These are phyloP conservation scores for Acacia confusa DNA, from an alignment of 306 rosid genomes.

Conservation along the genomic window DNA sequence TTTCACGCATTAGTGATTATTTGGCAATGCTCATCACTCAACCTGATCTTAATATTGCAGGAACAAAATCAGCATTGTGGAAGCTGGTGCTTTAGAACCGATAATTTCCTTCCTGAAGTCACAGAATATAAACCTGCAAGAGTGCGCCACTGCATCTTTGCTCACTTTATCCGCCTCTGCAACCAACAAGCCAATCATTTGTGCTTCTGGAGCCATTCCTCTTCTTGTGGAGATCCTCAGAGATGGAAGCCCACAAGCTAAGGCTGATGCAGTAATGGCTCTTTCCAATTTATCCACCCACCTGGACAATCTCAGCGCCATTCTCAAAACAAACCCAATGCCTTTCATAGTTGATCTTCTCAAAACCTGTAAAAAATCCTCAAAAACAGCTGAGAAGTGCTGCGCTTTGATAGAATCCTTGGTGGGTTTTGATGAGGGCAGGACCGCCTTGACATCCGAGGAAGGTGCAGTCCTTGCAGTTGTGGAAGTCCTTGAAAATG, in stretches of 20 bases:
- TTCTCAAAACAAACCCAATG: constrained; percentile 67
- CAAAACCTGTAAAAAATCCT: constrained; percentile 74
- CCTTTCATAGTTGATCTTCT: constrained; percentile 63
- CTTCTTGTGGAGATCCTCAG: constrained; percentile 78
- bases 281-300: constrained; percentile 89
- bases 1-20: neutral
- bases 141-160: constrained; percentile 78
- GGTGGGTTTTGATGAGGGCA: constrained; percentile 69
- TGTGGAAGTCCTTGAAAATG: constrained; percentile 88
- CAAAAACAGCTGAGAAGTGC: constrained; percentile 92
- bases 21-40: constrained; percentile 18
- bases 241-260: constrained; percentile 80
- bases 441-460: constrained; percentile 72
- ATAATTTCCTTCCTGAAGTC: constrained; percentile 76
- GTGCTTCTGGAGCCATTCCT: constrained; percentile 84
- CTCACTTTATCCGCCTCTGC: constrained; percentile 91
- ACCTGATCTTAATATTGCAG: constrained; percentile 48
- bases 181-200: constrained; percentile 75
- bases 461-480: constrained; percentile 96
- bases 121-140: constrained; percentile 60
- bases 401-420: constrained; percentile 81
- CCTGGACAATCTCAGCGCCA: constrained; percentile 52
- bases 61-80: constrained; percentile 87
- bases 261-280: constrained; percentile 91
- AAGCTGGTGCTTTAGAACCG: constrained; percentile 88